Evolutionary conservation across 805 yeast species (phyloP), one percentile per base, ranked within the genome.

Genomic region (Komagataella pseudopastoris): DNA sequence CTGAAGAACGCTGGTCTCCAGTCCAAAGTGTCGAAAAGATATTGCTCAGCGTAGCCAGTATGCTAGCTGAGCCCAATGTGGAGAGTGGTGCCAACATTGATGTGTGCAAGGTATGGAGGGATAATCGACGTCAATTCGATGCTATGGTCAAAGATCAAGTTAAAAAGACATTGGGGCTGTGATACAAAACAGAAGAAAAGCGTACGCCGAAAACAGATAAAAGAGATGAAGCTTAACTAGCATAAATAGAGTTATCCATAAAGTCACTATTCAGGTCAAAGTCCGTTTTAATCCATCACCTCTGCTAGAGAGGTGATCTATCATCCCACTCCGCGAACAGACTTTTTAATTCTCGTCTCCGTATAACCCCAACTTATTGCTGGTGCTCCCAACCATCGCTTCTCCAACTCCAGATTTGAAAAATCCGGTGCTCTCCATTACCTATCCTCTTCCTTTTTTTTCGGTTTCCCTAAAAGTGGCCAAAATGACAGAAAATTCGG

Each of bases 1-100:
- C 98, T 0, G 95, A 90, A 59, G 99, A 93, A 68, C 73, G 99
- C 57, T 93, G 99, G 99, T 86, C 95, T 6, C 99, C 99, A 0
- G 90, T 93, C 30, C 99, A 93, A 65, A 86, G 95, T 63, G 90
- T 93, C n/a, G 99, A 93, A 68, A 93, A 93, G 75, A 93, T 93
- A 54, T 71, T 93, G 55, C 69, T 93, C 53, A 85, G 95, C 65
- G 98, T 93, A 20, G 80, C 90, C 76, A 86, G 96, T 60, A 90
- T 93, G 97, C 74, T 93, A 54, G 96, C 97, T 23, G 96, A 93
- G 66, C 98, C 99, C 2, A 93, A 93, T 62, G 84, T 87, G 36
- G 97, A 91, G 65, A 85, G 95, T 59, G 98, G 97, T 8, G 99
- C 99, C 49, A 88, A 93, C 53, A 77, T 78, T 30, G 85, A 79